Evolutionary conservation across 2,329 filamentous ascomycete genomes (phyloP).

Genomic region (Onygenales sp.): DNA sequence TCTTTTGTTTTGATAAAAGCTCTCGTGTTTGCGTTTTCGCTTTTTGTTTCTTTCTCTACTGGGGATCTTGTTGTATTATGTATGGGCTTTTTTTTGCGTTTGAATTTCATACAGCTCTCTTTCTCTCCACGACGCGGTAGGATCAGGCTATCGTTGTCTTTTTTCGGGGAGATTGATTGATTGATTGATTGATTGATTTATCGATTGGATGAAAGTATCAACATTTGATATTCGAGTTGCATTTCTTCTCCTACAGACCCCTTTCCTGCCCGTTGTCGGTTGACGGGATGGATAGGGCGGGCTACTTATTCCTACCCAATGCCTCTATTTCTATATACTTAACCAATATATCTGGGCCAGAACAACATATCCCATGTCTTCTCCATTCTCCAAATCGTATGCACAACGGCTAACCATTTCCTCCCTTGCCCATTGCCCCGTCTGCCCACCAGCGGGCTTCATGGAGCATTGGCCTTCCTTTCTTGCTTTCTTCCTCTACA

Average conservation of each 20-base stretch:
- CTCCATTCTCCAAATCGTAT: too few relatives aligned
- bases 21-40: background rate
- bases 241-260: too few relatives aligned
- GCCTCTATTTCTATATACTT: too few relatives aligned
- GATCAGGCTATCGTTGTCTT: background rate
- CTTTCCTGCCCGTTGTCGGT: too few relatives aligned
- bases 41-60: background rate
- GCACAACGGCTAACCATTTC: background rate
- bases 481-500: constrained; percentile 8
- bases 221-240: too few relatives aligned
- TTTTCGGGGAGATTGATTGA: background rate
- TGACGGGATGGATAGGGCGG: too few relatives aligned
- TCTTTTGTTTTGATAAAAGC: background rate
- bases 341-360: too few relatives aligned
- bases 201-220: too few relatives aligned
- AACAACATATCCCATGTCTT: too few relatives aligned
- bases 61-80: background rate
- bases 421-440: background rate
- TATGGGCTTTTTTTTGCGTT: background rate
- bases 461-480: background rate
- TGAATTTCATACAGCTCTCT: background rate
- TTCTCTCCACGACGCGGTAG: background rate
- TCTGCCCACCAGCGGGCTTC: background rate
- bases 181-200: background rate
- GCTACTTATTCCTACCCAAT: too few relatives aligned